A percentile compares a stretch with the other conserved stretches of the same genome.
phyloP scores from a whole-genome alignment of 257 asterid genomes.

The Scutellaria galericulata region DNA sequence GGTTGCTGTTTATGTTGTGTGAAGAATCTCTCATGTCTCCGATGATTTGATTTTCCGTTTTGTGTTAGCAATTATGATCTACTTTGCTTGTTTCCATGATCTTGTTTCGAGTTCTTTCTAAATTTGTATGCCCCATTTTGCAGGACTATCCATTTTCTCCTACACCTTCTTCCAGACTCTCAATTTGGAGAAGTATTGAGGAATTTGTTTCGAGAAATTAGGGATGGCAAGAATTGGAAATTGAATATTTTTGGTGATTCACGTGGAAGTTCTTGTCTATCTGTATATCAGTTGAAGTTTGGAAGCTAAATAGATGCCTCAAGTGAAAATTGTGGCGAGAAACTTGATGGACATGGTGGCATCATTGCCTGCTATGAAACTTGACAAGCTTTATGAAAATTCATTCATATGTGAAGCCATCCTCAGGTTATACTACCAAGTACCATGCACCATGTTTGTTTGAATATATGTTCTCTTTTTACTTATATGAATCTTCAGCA shows the following conservation, averaged over 20 bases:
- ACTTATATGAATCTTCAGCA: too few relatives aligned
- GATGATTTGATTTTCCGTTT: not conserved
- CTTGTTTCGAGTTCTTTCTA: not conserved
- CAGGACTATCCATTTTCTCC: too few relatives aligned
- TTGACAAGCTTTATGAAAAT: slow-evolving; percentile 84
- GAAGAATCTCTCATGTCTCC: not conserved
- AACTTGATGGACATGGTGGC: slow-evolving; percentile 99
- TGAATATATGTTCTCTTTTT: not conserved
- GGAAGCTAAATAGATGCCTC: slow-evolving; percentile 64
- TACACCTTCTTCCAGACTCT: too few relatives aligned
- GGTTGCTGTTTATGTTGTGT: not conserved
- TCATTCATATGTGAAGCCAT: slow-evolving; percentile 94
- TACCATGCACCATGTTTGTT: slow-evolving; percentile 12
- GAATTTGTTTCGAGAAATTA: slow-evolving; percentile 27
- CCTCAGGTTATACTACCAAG: slow-evolving; percentile 60
- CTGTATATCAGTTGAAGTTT: slow-evolving; percentile 2
- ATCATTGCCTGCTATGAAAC: slow-evolving; percentile 90
- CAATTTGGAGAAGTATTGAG: slow-evolving; percentile 24
- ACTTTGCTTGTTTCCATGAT: not conserved
- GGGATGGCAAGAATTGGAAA: slow-evolving; percentile 20
- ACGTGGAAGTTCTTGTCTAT: slow-evolving; percentile 3
- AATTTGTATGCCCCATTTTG: too few relatives aligned
- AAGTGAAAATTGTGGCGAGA: slow-evolving; percentile 86
- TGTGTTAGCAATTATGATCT: not conserved
- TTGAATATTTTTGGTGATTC: slow-evolving; percentile 19